Conservation (phyloP, 2,329 filamentous ascomycete genomes). For the Microdochium trichocladiopsis region DNA sequence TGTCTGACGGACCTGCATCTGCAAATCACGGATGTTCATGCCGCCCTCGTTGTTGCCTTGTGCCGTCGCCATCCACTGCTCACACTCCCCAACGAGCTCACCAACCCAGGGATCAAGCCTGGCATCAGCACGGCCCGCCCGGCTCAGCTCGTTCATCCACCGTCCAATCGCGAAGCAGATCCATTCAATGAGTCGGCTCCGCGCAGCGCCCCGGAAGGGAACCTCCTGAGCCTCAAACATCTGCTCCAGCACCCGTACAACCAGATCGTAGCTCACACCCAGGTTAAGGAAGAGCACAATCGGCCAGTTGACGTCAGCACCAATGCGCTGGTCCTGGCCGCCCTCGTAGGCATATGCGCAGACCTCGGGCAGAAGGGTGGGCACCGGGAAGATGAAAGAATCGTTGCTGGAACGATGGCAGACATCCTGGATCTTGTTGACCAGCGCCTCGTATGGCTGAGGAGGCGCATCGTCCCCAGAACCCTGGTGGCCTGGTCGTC, state of each 20-base stretch:
- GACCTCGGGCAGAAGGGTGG: slow-evolving; percentile 52
- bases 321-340: slow-evolving; percentile 50
- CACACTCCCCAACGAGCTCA: slow-evolving; percentile 39
- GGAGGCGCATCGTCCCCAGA: slow-evolving; percentile 29
- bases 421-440: slow-evolving; percentile 56
- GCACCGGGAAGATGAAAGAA: slow-evolving; percentile 59
- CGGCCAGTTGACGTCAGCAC: slow-evolving; percentile 50
- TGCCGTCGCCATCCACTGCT: slow-evolving; percentile 34
- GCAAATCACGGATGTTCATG: slow-evolving; percentile 34
- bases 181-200: slow-evolving; percentile 47
- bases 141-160: slow-evolving; percentile 35
- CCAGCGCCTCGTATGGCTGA: slow-evolving; percentile 64
- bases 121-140: slow-evolving; percentile 18
- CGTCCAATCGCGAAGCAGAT: slow-evolving; percentile 38
- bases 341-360: slow-evolving; percentile 55
- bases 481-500: slow-evolving; percentile 28
- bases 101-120: slow-evolving; percentile 20
- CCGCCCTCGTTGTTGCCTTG: slow-evolving; percentile 33
- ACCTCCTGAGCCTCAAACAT: slow-evolving; percentile 53
- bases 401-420: slow-evolving; percentile 58
- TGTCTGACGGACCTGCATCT: slow-evolving; percentile 32
- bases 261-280: slow-evolving; percentile 48
- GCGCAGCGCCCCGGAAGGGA: slow-evolving; percentile 44
- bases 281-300: slow-evolving; percentile 48
- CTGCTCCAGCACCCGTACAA: slow-evolving; percentile 47